A percentile compares a stretch with the other conserved stretches of the same genome.
Conservation (phyloP, 139 green algal genomes). For the Chlamydomonas incerta region DNA sequence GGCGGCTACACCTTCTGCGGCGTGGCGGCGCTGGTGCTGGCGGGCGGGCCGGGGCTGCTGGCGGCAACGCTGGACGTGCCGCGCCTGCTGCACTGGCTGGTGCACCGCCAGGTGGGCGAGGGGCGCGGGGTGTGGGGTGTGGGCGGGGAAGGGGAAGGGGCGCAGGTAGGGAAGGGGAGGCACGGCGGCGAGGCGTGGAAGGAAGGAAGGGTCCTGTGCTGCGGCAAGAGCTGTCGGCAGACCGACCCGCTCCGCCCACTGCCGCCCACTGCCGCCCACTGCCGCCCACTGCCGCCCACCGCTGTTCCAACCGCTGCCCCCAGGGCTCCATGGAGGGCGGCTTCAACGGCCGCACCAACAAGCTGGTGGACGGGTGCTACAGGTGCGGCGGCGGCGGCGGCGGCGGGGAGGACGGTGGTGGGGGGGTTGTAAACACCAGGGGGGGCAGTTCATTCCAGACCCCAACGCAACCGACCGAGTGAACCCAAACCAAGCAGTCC, state of each 20-base stretch:
- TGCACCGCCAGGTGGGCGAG: constrained; percentile 50
- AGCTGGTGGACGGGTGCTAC: constrained; percentile 99
- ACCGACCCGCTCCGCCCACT: too few species aligned
- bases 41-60: constrained; percentile 50
- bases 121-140: neutral
- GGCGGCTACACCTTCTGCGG: constrained; percentile 99
- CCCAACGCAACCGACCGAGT: too few species aligned
- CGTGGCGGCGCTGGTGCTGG: constrained; percentile 82
- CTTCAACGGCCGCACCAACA: constrained; percentile 98
- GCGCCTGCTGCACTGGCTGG: constrained; percentile 81
- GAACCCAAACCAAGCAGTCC: too few species aligned
- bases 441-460: too few species aligned
- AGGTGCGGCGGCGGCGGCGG: too few species aligned
- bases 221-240: too few species aligned
- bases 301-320: neutral
- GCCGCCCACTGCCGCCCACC: too few species aligned
- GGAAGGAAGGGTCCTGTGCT: too few species aligned
- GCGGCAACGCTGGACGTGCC: constrained; percentile 71
- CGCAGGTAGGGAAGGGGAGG: neutral
- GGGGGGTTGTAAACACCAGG: too few species aligned
- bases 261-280: too few species aligned
- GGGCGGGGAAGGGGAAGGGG: neutral
- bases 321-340: constrained; percentile 92
- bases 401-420: too few species aligned
- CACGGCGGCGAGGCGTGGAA: too few species aligned